Percentiles rank a stretch among this genome's conserved stretches.
Conservation (phyloP, 768 basidiomycete genomes). For the Naematelia encephala region DNA sequence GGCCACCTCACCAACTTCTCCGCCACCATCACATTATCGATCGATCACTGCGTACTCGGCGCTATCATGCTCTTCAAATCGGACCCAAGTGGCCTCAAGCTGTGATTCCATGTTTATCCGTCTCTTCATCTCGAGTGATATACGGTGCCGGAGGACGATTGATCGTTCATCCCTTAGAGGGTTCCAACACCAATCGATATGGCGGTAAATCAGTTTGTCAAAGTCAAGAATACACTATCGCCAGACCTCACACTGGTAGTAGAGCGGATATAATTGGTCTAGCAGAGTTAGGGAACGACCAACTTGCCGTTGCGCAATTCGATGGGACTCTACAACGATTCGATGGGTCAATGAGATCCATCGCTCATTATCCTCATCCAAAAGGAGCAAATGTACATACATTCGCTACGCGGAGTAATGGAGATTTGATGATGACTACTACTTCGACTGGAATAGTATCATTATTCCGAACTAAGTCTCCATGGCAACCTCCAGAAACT, state of each 20-base stretch:
- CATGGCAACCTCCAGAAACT: constrained; percentile 18
- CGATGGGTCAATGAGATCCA: constrained; percentile 10
- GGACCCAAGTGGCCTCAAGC: constrained; percentile 31
- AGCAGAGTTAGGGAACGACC: constrained; percentile 9
- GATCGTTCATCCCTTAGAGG: constrained; percentile 21
- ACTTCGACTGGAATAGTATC: constrained; percentile 21
- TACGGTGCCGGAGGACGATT: constrained; percentile 32
- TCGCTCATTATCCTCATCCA: constrained; percentile 25
- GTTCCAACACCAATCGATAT: background rate
- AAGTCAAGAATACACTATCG: constrained; percentile 25
- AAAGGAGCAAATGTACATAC: constrained; percentile 16
- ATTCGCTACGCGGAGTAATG: background rate
- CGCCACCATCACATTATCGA: constrained; percentile 15
- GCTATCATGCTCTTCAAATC: constrained; percentile 24
- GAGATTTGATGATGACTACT: constrained; percentile 22
- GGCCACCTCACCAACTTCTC: constrained; percentile 22
- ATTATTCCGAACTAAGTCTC: constrained; percentile 23
- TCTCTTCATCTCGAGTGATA: constrained; percentile 22
- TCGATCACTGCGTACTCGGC: background rate
- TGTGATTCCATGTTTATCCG: constrained; percentile 31
- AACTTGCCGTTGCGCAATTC: constrained; percentile 34
- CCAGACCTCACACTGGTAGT: constrained; percentile 17
- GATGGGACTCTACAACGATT: constrained; percentile 35
- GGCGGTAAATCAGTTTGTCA: constrained; percentile 16
- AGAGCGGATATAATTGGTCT: constrained; percentile 36